These are phyloP conservation scores for Kingdonia uniflora DNA, from an alignment of 164 flowering plant genomes.

Conservation along the genomic window DNA sequence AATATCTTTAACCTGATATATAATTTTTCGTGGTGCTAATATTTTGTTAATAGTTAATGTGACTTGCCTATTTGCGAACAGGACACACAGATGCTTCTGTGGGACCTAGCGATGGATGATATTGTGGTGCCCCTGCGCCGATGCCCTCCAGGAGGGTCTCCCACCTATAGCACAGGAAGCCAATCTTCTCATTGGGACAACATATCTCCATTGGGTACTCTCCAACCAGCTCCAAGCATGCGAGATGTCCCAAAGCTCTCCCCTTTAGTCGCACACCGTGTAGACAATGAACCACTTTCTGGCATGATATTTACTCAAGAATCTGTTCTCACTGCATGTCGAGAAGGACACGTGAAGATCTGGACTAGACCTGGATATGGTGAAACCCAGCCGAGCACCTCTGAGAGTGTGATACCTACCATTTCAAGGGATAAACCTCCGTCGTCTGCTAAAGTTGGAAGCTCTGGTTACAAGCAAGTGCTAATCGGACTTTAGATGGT, in stretches of 20 bases:
- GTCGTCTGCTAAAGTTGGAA: constrained; percentile 27
- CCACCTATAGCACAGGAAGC: constrained; percentile 75
- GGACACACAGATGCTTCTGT: constrained; percentile 89
- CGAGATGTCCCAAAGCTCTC: constrained; percentile 92
- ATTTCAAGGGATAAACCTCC: constrained; percentile 52
- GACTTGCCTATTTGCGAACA: constrained; percentile 16
- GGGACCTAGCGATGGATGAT: constrained; percentile 96
- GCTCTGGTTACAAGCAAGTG: constrained; percentile 40
- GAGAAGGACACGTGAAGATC: constrained; percentile 87
- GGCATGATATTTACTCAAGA: constrained; percentile 77
- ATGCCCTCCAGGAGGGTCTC: constrained; percentile 77
- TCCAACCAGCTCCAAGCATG: constrained; percentile 93
- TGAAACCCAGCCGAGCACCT: constrained; percentile 44
- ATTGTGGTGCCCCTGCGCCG: constrained; percentile 89
- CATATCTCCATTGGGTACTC: constrained; percentile 56
- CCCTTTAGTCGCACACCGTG: constrained; percentile 83
- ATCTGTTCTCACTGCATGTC: constrained; percentile 73
- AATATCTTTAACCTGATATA: too few relatives aligned
- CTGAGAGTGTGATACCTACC: constrained; percentile 32
- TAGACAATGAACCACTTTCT: constrained; percentile 86
- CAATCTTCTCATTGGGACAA: constrained; percentile 89
- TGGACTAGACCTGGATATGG: constrained; percentile 79
- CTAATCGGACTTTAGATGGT: constrained; percentile 6
- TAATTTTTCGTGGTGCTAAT: too few relatives aligned
- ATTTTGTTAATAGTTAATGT: too few relatives aligned